phyloP scores from a whole-genome alignment of 805 yeast species.

The Wickerhamomyces kurtzmanii region DNA sequence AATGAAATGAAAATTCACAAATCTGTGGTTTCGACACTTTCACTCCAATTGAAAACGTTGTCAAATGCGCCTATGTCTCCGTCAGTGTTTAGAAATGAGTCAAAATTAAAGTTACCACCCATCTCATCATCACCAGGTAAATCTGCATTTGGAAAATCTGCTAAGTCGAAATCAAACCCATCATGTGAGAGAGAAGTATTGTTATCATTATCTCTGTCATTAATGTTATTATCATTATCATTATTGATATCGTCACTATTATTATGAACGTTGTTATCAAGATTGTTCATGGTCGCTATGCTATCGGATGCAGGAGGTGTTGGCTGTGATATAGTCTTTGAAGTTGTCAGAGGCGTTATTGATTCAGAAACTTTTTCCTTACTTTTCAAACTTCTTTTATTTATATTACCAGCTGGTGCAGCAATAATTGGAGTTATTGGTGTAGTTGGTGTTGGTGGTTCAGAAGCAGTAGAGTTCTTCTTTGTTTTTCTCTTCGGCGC shows the following conservation, averaged over 20 bases:
- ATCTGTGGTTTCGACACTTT: constrained; percentile 29
- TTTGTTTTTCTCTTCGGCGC: constrained; percentile 11
- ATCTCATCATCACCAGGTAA: constrained; percentile 19
- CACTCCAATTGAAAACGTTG: constrained; percentile 33
- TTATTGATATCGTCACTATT: constrained; percentile 2
- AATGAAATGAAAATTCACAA: constrained; percentile 2
- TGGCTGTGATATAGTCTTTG: constrained; percentile 2
- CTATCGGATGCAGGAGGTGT: background rate
- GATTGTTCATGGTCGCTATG: constrained; percentile 3
- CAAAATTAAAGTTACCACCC: constrained; percentile 29
- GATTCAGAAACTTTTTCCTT: too few species aligned
- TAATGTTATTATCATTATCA: constrained; percentile 5
- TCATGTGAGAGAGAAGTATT: constrained; percentile 18
- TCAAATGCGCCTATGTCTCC: constrained; percentile 23
- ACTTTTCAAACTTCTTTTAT: too few species aligned
- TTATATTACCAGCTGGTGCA: constrained; percentile 2
- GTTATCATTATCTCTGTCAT: constrained; percentile 7
- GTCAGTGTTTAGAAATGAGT: constrained; percentile 31
- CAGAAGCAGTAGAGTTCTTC: constrained; percentile 18
- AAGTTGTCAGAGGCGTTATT: constrained; percentile 1
- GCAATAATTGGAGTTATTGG: constrained; percentile 22
- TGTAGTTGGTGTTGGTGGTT: constrained; percentile 32
- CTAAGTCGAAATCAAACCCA: constrained; percentile 21
- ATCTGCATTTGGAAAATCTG: constrained; percentile 20
- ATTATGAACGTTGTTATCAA: constrained; percentile 1